Conservation (phyloP, 306 rosid species). For the Inga leiocalycina region DNA sequence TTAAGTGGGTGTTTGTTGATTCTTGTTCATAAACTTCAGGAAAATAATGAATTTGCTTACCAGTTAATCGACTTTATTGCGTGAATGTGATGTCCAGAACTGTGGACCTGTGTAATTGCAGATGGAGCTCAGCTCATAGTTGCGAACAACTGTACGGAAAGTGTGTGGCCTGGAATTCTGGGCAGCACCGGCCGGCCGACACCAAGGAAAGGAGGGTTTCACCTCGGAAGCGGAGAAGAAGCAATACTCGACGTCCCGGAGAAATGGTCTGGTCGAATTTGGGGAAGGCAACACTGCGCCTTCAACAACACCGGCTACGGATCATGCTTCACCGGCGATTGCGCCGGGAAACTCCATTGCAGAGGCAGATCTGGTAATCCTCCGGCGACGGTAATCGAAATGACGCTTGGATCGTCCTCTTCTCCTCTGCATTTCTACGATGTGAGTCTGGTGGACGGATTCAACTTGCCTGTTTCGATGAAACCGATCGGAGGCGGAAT, state of each 20-base stretch:
- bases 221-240: conserved; percentile 62
- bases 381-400: conserved; percentile 67
- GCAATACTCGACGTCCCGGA: conserved; percentile 48
- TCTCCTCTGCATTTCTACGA: conserved; percentile 32
- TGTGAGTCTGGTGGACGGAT: conserved; percentile 11
- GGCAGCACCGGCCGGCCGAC: conserved; percentile 57
- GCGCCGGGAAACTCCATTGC: conserved; percentile 50
- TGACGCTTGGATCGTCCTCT: conserved; percentile 63
- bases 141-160: conserved; percentile 62
- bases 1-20: not conserved
- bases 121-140: conserved; percentile 64
- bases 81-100: not conserved
- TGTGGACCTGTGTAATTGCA: conserved; percentile 28
- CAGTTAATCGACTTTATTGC: not conserved
- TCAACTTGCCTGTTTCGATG: conserved; percentile 7
- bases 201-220: conserved; percentile 67
- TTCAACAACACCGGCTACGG: conserved; percentile 54
- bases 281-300: conserved; percentile 64
- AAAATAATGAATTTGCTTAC: not conserved
- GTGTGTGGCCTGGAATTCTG: conserved; percentile 71
- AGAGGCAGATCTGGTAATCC: conserved; percentile 54
- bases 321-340: conserved; percentile 58
- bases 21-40: not conserved
- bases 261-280: conserved; percentile 72
- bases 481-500: conserved; percentile 55